Base-by-base conservation (phyloP, 164 flowering plant species). In the Vitis amurensis region DNA sequence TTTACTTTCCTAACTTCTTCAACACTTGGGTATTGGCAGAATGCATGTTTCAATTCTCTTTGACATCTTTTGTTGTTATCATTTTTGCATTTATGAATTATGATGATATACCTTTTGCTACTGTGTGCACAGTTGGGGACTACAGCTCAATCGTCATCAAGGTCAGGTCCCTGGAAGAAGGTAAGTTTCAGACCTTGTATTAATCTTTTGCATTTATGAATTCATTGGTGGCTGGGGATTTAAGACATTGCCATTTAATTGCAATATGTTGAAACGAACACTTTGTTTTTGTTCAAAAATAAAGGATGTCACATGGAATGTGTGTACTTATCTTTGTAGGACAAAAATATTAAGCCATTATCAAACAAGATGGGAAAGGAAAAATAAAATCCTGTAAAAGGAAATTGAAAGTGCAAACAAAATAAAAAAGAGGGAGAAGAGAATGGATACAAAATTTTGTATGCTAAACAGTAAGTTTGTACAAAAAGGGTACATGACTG, bases 151-250 rank as follows among this genome's bases (percentile, higher is more conserved):
- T 71, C 76, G 62, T 69, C 80, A 64, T 61, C 83, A 48, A 80
- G 74, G 70, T 70, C 83, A 30, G 80, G 83, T 52, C 81, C 83
- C 23, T 80, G 83, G 83, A 77, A 78, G 59, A 80, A 80, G 68
- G 83, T 72, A 56, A 71, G 73, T 63, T 9, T 68, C 5, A 13
- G n/a, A 31, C 47, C 29, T 29, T 12, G 5, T 12, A 60, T 13
- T 60, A 14, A 53, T 13, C 0, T 37, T 13, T 53, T 53, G 56
- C 56, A 53, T 53, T 13, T 53, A 5, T 50, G 53, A 13, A 53
- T 14, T 11, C 5, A n/a, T 53, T 13, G 56, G 15, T 8, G 13
- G 53, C 15, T 51, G 15, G 56, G 14, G 56, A 1, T 53, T 4
- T 37, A 4, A 15, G n/a, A 15, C n/a, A 53, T 13, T 53, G 6